Evolutionary conservation across 192 early-diverging fungal species (phyloP), one percentile per base, ranked within the genome.

Genomic region (Coemansia sp.): DNA sequence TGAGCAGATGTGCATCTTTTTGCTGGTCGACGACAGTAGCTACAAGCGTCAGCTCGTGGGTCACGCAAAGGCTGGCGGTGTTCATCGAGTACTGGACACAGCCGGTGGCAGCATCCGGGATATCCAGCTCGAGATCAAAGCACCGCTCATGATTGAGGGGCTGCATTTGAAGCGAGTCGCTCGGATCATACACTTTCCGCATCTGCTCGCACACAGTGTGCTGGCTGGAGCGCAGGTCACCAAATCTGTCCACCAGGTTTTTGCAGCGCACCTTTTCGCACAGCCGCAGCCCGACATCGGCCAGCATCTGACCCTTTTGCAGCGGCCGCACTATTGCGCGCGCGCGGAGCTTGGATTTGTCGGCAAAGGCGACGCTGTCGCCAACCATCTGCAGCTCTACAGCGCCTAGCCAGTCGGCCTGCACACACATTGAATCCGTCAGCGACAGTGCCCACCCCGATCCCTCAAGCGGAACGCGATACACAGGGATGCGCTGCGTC

Each of bases 401-500:
- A 7, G 72, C 66, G 18, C 65, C 77, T 16, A 80, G 58, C 77
- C 77, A 80, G 61, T 80, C 72, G 13, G 72, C 68, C 52, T 68
- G 71, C 61, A 67, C 62, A 16, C 63, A 59, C 58, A 80, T 48
- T 1, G 71, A 42, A 6, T 74, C 72, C 8, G 64, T 28, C 3
- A 71, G 62, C 2, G 53, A 29, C 33, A 68, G 21, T 9, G 64
- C 62, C 34, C 65, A 59, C 6, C 57, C 37, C 28, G 62, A 25
- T 31, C 63, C 64, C 16, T 80, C 68, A 13, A 68, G 33, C 20
- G 77, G 72, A 13, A 80, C 49, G 20, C 77, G 64, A 28, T 64
- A 67, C 2, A 80, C 68, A 7, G 71, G 77, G 5, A 80, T 53
- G n/a, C 53, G 64, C 23, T 71, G 34, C 10, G 77, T 67, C 34